Base-by-base conservation (phyloP, 305 asterid genomes). In the Fraxinus paxiana region DNA sequence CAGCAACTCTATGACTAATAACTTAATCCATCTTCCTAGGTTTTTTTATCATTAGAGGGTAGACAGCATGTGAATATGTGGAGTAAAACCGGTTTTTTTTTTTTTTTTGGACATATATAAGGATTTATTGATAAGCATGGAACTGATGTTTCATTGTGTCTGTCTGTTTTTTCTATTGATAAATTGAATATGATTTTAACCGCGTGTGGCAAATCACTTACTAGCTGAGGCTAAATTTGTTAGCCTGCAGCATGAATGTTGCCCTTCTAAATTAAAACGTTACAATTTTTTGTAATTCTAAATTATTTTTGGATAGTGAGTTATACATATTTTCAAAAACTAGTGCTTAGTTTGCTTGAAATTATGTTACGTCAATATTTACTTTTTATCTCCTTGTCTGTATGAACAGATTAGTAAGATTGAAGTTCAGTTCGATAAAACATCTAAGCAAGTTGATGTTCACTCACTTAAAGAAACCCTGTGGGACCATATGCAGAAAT, bases 371-470 rank as follows among this genome's bases (percentile, higher is more conserved):
- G 51, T 46, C 73, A 15, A 75, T 77, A 34, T 54, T 20, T 33
- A 30, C 43, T 37, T 79, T 74, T 22, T 34, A 33, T 76, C 28
- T 77, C 48, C 67, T 63, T 81, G 24, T 56, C 15, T 71, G 82
- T 54, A 37, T 35, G 75, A 74, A 69, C 91, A 96, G 99, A 91
- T 94, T 78, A 92, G 83, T 82, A 93, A 92, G 88, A 90, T 93
- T 63, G 98, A 96, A 84, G 98, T 96, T 51, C 89, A 90, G 82
- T 96, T 93, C 48, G 99, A 96, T 67, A 96, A 84, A 84, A 91
- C 93, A 79, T 92, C 98, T 20, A 96, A 94, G 86, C 98, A 90
- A 85, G 99, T 96, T 46, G 98, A 96, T 86, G 98, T 96, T 81
- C 99, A 96, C 76, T 91, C 77, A 38, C 94, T 96, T 34, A 96